These are phyloP conservation scores for Sporothrix mexicana DNA, from an alignment of 2,329 filamentous ascomycete species.

Conservation along the genomic window DNA sequence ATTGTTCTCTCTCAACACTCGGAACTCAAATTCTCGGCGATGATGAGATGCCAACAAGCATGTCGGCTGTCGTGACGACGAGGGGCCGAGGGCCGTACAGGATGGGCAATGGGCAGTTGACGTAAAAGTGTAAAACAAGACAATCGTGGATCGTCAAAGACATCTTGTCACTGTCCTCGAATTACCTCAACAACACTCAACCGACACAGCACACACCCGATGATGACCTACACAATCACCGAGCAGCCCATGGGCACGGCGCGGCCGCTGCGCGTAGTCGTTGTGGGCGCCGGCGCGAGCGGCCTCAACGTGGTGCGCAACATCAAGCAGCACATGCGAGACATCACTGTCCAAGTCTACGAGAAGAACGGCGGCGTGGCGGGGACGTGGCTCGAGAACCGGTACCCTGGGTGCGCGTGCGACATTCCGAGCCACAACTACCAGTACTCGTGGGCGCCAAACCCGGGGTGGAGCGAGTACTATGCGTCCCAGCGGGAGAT, in stretches of 20 bases:
- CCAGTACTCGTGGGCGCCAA: slow-evolving; percentile 36
- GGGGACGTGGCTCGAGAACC: slow-evolving; percentile 38
- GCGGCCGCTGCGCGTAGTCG: slow-evolving; percentile 43
- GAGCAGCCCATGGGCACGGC: slow-evolving; percentile 34
- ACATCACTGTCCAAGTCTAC: slow-evolving; percentile 36
- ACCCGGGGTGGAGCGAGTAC: slow-evolving; percentile 36
- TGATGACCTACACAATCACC: slow-evolving; percentile 27
- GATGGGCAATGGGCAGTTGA: no score
- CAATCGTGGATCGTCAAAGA: no score
- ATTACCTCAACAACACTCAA: background rate
- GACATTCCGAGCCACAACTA: slow-evolving; percentile 38
- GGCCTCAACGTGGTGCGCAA: slow-evolving; percentile 32
- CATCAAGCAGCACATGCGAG: slow-evolving; percentile 33
- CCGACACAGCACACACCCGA: background rate
- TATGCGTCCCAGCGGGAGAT: slow-evolving; percentile 36
- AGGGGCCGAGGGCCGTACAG: no score
- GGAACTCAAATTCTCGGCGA: slow-evolving; percentile 10
- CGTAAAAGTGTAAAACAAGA: background rate
- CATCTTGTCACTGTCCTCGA: no score
- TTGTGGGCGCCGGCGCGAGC: slow-evolving; percentile 51
- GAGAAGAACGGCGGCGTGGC: slow-evolving; percentile 36
- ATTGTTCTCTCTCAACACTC: background rate
- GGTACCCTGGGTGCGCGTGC: slow-evolving; percentile 38
- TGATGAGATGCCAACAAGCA: background rate
- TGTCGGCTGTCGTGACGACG: background rate